phyloP scores from a whole-genome alignment of 768 basidiomycete genomes.

The Pleurotus salmoneostramineus region DNA sequence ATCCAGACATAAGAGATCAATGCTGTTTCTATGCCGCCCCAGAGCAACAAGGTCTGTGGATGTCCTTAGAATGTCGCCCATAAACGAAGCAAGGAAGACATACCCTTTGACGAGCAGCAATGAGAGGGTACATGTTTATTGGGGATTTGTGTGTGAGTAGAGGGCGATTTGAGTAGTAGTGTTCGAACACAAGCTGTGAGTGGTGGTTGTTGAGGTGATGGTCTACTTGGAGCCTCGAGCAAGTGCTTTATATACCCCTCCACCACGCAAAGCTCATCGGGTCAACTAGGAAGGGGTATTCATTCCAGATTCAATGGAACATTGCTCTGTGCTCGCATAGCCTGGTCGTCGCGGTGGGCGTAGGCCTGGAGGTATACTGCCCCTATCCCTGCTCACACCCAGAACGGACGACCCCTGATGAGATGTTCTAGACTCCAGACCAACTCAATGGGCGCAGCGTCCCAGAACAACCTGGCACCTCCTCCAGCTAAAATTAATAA shows the following conservation, averaged over 20 bases:
- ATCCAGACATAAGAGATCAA: constrained; percentile 24
- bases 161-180: not conserved
- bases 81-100: not conserved
- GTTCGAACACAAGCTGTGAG: not conserved
- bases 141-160: not conserved
- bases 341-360: not conserved
- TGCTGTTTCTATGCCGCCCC: constrained; percentile 28
- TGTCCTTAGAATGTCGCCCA: not conserved
- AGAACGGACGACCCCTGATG: not conserved
- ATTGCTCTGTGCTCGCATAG: not conserved
- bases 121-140: constrained; percentile 5
- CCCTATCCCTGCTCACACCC: not conserved
- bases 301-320: not conserved
- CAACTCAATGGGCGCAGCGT: not conserved
- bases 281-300: not conserved
- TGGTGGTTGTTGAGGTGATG: not conserved
- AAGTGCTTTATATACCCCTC: not conserved
- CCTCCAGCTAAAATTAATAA: not conserved
- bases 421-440: not conserved
- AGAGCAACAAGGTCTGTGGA: constrained; percentile 28
- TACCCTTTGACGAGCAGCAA: not conserved
- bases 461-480: not conserved
- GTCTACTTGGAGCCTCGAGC: not conserved
- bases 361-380: not conserved
- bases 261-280: not conserved